Base-by-base conservation (phyloP, 179 eudicot species). In the Gypsophila paniculata region DNA sequence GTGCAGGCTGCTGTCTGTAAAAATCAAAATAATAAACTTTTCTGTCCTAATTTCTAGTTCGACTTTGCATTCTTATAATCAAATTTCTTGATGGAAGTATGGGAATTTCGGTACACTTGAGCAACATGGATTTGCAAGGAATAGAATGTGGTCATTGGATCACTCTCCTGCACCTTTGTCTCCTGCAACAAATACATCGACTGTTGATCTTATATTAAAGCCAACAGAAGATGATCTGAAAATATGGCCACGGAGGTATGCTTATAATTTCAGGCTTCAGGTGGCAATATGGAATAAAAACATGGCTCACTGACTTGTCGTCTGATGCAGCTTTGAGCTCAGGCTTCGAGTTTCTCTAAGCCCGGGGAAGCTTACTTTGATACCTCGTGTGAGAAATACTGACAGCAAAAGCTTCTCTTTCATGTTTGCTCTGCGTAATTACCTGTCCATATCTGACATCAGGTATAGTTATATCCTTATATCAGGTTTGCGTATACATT, bases 341-440 rank as follows among this genome's bases (percentile, higher is more conserved):
- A 81, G 89, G 73, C 90, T 88, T 72, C 86, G 84, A 54, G 67
- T 86, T 64, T 73, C 87, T 70, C 73, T 88, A 54, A 75, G 86
- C 76, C 73, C 86, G 15, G 87, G 90, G 72, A 88, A 87, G 81
- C 89, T 88, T 61, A 85, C 89, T 25, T 78, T 86, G 74, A 78
- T 83, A 26, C 86, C 93, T 42, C 84, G 84, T 68, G 84, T 88
- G 82, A 88, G 85, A 73, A 88, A 88, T 72, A 88, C 83, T 10
- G 93, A 86, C 65, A 85, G 48, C 85, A 85, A 81, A 77, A 78
- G 84, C 80, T 82, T 88, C 18, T 74, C 89, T 4, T 88, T 88
- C 79, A 87, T 83, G 72, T 85, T 83, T 58, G 83, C 87, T 52
- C 70, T 88, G 17, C 86, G 86, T 36, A 88, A 86, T 64, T 86